These are phyloP conservation scores for Fragilariopsis cylindrus DNA, from an alignment of 108 stramenopile genomes.

Conservation along the genomic window DNA sequence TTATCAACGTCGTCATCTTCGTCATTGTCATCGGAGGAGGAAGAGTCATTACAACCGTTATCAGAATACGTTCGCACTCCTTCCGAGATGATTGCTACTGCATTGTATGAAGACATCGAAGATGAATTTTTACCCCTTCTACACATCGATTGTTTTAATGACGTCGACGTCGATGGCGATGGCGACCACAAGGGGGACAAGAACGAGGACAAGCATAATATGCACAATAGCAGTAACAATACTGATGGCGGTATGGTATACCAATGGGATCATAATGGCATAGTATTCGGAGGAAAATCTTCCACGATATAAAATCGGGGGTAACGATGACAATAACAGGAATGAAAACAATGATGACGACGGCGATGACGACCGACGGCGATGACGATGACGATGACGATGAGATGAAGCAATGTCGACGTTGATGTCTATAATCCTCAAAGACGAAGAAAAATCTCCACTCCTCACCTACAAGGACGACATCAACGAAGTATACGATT, in stretches of 20 bases:
- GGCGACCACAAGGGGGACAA: background rate
- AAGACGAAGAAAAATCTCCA: background rate
- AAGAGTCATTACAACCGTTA: background rate
- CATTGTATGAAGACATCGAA: background rate
- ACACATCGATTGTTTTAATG: background rate
- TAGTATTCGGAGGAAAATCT: background rate
- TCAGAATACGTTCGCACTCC: background rate
- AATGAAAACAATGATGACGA: background rate
- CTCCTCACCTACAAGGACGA: background rate
- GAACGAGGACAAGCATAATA: background rate
- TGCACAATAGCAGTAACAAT: background rate
- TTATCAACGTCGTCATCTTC: background rate
- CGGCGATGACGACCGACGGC: background rate
- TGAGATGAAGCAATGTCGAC: background rate
- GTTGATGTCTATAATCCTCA: background rate
- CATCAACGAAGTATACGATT: too few species aligned
- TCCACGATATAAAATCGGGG: background rate
- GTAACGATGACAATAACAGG: background rate
- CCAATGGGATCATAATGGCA: background rate
- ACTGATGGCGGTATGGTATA: background rate
- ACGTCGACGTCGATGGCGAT: background rate
- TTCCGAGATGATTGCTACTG: background rate
- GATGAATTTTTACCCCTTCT: background rate
- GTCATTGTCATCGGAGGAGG: background rate
- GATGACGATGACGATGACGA: conserved; percentile 3